phyloP scores from a whole-genome alignment of 805 yeast species.

The Ogataea parapolymorpha region DNA sequence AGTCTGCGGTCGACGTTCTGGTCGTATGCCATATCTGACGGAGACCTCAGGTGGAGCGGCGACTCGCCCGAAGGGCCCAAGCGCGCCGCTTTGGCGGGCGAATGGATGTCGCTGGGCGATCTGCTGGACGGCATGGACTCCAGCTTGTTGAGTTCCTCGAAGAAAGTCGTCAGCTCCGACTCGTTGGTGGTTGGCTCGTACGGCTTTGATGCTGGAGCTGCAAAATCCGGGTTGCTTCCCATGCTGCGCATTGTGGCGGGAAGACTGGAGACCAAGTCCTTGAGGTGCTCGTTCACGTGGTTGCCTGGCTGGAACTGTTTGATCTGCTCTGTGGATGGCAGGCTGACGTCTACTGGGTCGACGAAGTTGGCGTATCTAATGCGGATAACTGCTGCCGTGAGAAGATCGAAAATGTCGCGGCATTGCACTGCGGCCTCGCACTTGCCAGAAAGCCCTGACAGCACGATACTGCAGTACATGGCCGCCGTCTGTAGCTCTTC shows the following conservation, averaged over 20 bases:
- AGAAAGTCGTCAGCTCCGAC: constrained; percentile 42
- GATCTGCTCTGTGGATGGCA: constrained; percentile 30
- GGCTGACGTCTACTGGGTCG: constrained; percentile 14
- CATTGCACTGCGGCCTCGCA: constrained; percentile 81
- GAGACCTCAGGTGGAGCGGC: constrained; percentile 1
- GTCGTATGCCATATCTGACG: constrained; percentile 3
- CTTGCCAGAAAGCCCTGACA: constrained; percentile 58
- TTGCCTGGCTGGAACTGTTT: constrained; percentile 34
- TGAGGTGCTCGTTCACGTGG: constrained; percentile 38
- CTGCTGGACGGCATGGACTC: constrained; percentile 23
- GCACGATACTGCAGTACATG: constrained; percentile 50
- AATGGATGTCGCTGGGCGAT: constrained; percentile 20
- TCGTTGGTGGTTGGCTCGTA: constrained; percentile 39
- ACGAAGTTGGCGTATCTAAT: constrained; percentile 44
- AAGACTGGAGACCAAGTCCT: constrained; percentile 36
- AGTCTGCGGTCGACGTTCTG: constrained; percentile 13
- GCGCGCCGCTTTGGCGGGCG: constrained; percentile 15
- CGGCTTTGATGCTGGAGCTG: constrained; percentile 5
- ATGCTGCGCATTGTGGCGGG: constrained; percentile 22
- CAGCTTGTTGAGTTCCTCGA: constrained; percentile 42
- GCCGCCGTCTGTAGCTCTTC: constrained; percentile 49
- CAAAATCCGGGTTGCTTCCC: constrained; percentile 4
- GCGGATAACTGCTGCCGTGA: constrained; percentile 68
- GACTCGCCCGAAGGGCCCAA: neutral
- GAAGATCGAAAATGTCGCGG: constrained; percentile 64